phyloP scores from a whole-genome alignment of 2,329 filamentous ascomycete species.

The Cytospora chrysosperma region DNA sequence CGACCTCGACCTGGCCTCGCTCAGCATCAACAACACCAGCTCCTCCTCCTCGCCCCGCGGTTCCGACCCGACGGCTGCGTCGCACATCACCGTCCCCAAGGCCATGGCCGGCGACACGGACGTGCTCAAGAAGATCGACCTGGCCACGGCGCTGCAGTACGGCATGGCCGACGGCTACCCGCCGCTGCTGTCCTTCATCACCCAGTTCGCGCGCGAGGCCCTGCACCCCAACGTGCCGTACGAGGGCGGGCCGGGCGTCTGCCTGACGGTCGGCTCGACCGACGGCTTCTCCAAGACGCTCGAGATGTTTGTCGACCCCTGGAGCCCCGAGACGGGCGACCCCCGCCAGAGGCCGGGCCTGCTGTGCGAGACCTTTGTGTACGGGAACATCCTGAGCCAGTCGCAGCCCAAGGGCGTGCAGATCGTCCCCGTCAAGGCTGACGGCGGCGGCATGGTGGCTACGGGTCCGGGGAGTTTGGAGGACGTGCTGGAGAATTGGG shows the following conservation, averaged over 20 bases:
- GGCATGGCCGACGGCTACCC: constrained; percentile 80
- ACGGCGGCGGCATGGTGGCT: constrained; percentile 76
- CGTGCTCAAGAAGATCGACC: constrained; percentile 69
- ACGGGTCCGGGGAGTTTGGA: constrained; percentile 70
- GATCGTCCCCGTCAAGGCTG: constrained; percentile 71
- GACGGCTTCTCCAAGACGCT: constrained; percentile 81
- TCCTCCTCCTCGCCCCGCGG: constrained; percentile 21
- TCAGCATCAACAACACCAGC: constrained; percentile 27
- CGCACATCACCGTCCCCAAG: constrained; percentile 72
- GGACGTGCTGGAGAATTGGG: constrained; percentile 82
- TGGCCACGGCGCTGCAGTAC: constrained; percentile 83
- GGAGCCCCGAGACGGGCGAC: constrained; percentile 68
- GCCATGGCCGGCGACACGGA: constrained; percentile 53
- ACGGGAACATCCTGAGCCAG: constrained; percentile 72
- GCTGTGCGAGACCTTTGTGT: constrained; percentile 77
- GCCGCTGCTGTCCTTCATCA: constrained; percentile 72
- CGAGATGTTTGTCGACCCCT: constrained; percentile 73
- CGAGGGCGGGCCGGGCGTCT: constrained; percentile 69
- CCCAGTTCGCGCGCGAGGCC: constrained; percentile 72
- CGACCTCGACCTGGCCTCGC: constrained; percentile 18
- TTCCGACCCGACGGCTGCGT: constrained; percentile 32
- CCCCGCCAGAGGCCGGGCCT: constrained; percentile 71
- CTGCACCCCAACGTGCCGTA: constrained; percentile 84
- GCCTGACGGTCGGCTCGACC: constrained; percentile 78
- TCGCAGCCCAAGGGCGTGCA: constrained; percentile 68